These are phyloP conservation scores for Cladosporium sp. DNA, from an alignment of 2,329 filamentous ascomycete species.

Conservation along the genomic window DNA sequence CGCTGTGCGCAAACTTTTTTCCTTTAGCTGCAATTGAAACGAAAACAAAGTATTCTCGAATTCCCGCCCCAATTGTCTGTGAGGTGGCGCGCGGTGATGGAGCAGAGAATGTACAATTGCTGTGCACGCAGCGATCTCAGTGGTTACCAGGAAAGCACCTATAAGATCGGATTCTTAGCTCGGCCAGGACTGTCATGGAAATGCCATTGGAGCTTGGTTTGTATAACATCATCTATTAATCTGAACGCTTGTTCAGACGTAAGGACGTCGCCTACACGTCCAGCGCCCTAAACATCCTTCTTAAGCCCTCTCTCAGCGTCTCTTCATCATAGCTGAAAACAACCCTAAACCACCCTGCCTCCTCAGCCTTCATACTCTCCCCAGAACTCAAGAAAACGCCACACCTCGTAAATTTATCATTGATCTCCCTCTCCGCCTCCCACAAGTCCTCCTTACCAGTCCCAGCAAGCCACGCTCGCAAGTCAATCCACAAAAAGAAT, in stretches of 20 bases:
- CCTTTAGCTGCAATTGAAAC: not conserved
- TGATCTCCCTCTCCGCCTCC: conserved; percentile 48
- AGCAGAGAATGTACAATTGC: not conserved
- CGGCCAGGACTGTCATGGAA: too few species aligned
- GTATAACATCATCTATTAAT: not conserved
- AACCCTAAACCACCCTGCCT: conserved; percentile 56
- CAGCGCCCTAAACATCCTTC: conserved; percentile 24
- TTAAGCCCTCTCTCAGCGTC: conserved; percentile 38
- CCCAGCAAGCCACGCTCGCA: conserved; percentile 43
- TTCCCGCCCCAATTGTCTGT: not conserved
- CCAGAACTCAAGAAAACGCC: conserved; percentile 55
- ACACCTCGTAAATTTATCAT: conserved; percentile 44
- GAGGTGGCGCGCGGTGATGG: not conserved
- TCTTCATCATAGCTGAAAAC: conserved; percentile 45
- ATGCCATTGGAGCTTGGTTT: not conserved
- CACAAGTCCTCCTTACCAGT: conserved; percentile 27
- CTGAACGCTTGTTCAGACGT: not conserved
- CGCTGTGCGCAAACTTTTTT: conserved; percentile 4
- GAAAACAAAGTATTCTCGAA: not conserved
- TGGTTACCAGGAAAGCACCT: not conserved
- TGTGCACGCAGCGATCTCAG: not conserved
- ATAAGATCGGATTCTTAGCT: not conserved
- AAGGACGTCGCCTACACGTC: not conserved
- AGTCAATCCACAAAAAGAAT: conserved; percentile 49
- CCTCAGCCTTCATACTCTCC: conserved; percentile 47